Base-by-base conservation (phyloP, 1,284 basidiomycete genomes). In the Fistulinella cinereoalba region DNA sequence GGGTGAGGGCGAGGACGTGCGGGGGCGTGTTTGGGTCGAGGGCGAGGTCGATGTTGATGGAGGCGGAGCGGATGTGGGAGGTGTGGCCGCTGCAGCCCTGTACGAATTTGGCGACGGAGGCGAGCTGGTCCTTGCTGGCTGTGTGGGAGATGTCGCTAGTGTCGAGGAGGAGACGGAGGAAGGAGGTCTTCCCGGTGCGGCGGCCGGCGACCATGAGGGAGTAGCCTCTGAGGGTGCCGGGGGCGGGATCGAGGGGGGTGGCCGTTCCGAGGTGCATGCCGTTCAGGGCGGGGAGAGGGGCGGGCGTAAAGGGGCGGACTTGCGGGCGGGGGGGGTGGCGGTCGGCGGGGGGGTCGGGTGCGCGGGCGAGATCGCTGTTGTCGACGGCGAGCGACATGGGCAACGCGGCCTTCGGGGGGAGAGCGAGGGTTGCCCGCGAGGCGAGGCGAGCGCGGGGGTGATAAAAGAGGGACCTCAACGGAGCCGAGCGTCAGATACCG, bases 151-250 rank as follows among this genome's bases (percentile, higher is more conserved):
- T 72, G 60, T 75, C 71, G 71, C 76, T 77, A 55, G 86, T 87
- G 70, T 88, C 86, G 65, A 88, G 76, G 55, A 88, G 72, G 54
- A 86, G 83, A 53, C 83, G 79, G 58, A 90, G 80, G 58, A 90
- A 85, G 50, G 85, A 83, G 25, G 88, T 86, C 76, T 91, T 91
- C 67, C 86, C 88, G 70, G 83, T 79, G 66, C 77, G 74, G 64
- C 72, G 70, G 43, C 85, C 86, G 47, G 88, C 88, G 56, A 88
- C 88, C 69, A 89, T 82, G 64, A 88, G 71, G 54, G 81, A 81
- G 71, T 86, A 84, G 36, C 68, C 71, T 55, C 62, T 56, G 52
- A 48, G 38, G 39, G 47, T 42, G 47, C 39, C 49, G 53, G 48
- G 43, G 41, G 44, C 39, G 39, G 52, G 50, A 59, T 65, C 64